Evolutionary conservation across 1,139 yeast genomes (phyloP), one percentile per base, ranked within the genome.

Genomic region (Candida anutae): DNA sequence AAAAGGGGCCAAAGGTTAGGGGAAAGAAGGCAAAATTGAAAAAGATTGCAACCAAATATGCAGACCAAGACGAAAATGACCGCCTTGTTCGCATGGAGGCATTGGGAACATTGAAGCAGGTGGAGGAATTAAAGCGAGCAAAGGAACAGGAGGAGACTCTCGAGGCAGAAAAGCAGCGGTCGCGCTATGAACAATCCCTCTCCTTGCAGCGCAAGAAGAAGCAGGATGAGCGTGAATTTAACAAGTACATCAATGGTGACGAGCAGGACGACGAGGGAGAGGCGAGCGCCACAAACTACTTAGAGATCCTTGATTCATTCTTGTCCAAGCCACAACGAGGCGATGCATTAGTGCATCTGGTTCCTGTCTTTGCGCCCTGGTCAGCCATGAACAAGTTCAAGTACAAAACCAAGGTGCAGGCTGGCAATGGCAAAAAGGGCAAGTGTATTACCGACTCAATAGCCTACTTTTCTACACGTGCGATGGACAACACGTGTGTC

Each of bases 361-460:
- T 90, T 6, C 95, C 97, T 0, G 77, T 84, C 6, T 88, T 87
- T 64, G 97, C 90, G 0, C 98, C 98, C 2, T 93, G 96, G 95
- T 56, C 71, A 9, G 69, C 96, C 0, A 55, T 90, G 42, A 69
- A 63, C 36, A 80, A 80, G 49, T 73, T 69, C 55, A 80, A 83
- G 49, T 87, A 82, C 56, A 87, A 85, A 49, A 79, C 84, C 22
- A 88, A 90, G 52, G 57, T 90, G 23, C 85, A 77, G 40, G 93
- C 94, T 0, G 99, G 99, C 1, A 64, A 70, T 24, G 77, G 79
- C 16, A 90, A 93, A 52, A 90, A 88, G 53, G 95, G 96, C 3
- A 90, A 90, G 47, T 78, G 93, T 0, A 63, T 85, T 21, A 69
- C 69, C 33, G 95, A 87, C 35, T 64, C 75, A 2, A 43, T 87